Base-by-base conservation (phyloP, 495 filamentous ascomycete genomes). In the Penicillium roqueforti region DNA sequence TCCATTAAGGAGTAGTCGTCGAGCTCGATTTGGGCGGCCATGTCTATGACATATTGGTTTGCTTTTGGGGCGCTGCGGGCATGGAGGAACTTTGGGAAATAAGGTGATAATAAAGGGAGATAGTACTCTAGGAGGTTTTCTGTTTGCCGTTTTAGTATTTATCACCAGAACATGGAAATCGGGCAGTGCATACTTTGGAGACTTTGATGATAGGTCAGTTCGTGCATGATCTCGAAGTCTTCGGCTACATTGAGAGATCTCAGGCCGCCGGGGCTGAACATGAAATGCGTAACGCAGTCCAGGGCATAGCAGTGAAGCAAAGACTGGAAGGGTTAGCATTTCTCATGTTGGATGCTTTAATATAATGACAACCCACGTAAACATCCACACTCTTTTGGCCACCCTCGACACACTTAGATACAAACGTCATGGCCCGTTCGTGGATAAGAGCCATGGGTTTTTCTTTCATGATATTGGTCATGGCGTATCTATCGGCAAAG, bases 401-500 rank as follows among this genome's bases (percentile, higher is more conserved):
- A 3, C 72, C 55, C 25, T 56, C 69, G 20, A 55, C 51, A 44
- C 83, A 85, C 53, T 70, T 74, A 16, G 70, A 63, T 1, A 82
- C 63, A 51, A 86, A 84, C 18, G 68, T 70, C 37, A 49, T 66
- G 0, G 83, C 81, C 7, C 81, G 67, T 52, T 83, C 76, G 22
- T 68, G 61, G 31, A 87, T 83, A 4, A 77, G 81, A 11, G 69
- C 65, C 18, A 86, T 60, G 0, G 80, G 75, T 7, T 72, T 63
- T 1, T 73, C 57, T 19, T 77, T 77, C 56, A 85, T 68, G 44
- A 87, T 69, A 63, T 85, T 87, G 31, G 78, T 79, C 66, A 86
- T 87, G 22, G 84, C 82, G 61, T 87, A 87, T 47, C 82, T 76
- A 55, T 85, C 80, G 0, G 82, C 83, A 36, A 86, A 70, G 20